Conservation (phyloP, 2,329 filamentous ascomycete species). For the Tolypocladium paradoxum region DNA sequence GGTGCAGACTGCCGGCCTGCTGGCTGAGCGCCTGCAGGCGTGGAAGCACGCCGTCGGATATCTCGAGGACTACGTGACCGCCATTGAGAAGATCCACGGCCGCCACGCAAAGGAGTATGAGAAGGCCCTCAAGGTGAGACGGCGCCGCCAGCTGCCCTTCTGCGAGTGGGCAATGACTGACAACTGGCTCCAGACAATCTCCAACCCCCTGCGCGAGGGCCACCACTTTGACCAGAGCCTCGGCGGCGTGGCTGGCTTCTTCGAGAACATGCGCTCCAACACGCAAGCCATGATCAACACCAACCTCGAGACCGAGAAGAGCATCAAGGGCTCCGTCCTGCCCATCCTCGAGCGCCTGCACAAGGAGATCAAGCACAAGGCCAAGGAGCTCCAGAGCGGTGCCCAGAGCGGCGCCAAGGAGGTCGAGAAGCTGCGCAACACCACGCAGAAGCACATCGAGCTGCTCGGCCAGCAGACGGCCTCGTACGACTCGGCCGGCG, state of each 20-base stretch:
- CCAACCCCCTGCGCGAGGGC: slow-evolving; percentile 74
- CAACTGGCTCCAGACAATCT: slow-evolving; percentile 55
- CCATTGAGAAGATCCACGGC: slow-evolving; percentile 78
- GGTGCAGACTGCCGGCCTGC: slow-evolving; percentile 60
- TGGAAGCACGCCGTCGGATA: slow-evolving; percentile 94
- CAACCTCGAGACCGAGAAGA: slow-evolving; percentile 85
- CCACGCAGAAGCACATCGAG: slow-evolving; percentile 93
- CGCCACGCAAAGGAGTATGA: slow-evolving; percentile 90
- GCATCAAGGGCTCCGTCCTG: slow-evolving; percentile 73
- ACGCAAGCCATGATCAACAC: slow-evolving; percentile 84
- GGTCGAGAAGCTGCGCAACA: slow-evolving; percentile 77
- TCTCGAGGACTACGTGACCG: slow-evolving; percentile 78
- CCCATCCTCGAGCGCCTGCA: slow-evolving; percentile 86
- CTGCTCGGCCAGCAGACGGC: slow-evolving; percentile 80
- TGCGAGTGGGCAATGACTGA: neutral
- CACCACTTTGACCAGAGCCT: slow-evolving; percentile 86
- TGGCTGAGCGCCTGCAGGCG: slow-evolving; percentile 78
- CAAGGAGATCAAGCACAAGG: slow-evolving; percentile 93
- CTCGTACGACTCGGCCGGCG: slow-evolving; percentile 63
- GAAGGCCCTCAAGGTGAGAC: slow-evolving; percentile 69
- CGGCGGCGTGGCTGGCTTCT: slow-evolving; percentile 81
- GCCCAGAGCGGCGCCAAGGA: slow-evolving; percentile 79
- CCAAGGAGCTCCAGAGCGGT: slow-evolving; percentile 75
- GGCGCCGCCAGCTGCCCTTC: neutral
- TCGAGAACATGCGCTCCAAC: slow-evolving; percentile 88